These are phyloP conservation scores for Lactifluus piperatus DNA, from an alignment of 768 basidiomycete species.

Conservation along the genomic window DNA sequence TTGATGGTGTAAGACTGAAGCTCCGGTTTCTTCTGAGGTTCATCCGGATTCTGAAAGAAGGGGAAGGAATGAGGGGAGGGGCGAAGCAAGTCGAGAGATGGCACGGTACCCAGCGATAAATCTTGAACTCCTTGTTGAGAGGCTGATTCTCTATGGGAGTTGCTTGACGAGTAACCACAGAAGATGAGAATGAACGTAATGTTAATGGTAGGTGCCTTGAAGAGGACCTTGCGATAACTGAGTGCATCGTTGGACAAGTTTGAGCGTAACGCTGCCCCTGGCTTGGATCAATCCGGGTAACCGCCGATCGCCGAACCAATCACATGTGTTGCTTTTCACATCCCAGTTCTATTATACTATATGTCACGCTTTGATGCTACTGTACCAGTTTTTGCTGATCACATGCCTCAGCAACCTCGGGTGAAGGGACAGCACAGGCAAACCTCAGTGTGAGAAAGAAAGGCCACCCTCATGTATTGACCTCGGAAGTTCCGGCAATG, in stretches of 20 bases:
- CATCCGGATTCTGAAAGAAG: slow-evolving; percentile 86
- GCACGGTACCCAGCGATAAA: slow-evolving; percentile 86
- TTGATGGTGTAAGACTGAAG: slow-evolving; percentile 90
- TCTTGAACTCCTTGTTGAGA: slow-evolving; percentile 90
- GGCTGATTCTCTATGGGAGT: slow-evolving; percentile 59
- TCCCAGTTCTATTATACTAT: not conserved
- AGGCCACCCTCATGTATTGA: too few relatives aligned
- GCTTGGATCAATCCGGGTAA: not conserved
- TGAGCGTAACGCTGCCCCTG: not conserved
- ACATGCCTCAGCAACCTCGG: too few relatives aligned
- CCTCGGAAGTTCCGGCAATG: too few relatives aligned
- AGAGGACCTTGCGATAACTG: slow-evolving; percentile 2
- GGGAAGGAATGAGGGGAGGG: not conserved
- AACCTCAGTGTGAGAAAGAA: too few relatives aligned
- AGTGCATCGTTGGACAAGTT: slow-evolving; percentile 22
- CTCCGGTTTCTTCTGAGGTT: slow-evolving; percentile 82
- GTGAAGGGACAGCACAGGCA: too few relatives aligned
- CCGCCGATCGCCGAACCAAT: not conserved
- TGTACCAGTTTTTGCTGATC: too few relatives aligned
- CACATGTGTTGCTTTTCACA: not conserved
- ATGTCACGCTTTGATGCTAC: too few relatives aligned
- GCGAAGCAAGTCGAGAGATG: not conserved
- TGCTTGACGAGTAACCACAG: slow-evolving; percentile 27
- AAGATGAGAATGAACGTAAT: slow-evolving; percentile 26
- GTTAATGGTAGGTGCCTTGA: not conserved